Evolutionary conservation across 495 filamentous ascomycete species (phyloP), one percentile per base, ranked within the genome.

Genomic region (Aeminium ludgeri): DNA sequence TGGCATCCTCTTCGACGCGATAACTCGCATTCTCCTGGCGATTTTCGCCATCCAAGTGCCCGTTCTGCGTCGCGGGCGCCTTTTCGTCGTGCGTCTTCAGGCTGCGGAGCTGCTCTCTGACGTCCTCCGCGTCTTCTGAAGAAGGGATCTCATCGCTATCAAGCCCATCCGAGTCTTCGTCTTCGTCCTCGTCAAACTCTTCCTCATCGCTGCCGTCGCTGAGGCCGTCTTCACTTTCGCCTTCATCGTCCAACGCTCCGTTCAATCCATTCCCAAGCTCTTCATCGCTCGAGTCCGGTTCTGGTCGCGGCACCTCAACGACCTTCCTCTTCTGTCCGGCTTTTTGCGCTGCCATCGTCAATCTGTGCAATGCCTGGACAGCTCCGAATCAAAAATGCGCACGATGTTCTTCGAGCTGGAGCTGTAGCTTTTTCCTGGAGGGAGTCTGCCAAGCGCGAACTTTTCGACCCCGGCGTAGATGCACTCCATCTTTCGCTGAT

Each of bases 1-100:
- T 77, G 43, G 79, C 78, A 55, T 83, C 79, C 49, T 69, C 64
- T 17, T 66, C 65, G 31, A 80, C 56, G 35, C 60, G 70, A 49
- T 73, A 77, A 43, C 77, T 75, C n/a, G 65, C 65, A 29, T 55
- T 50, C 28, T 43, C 33, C n/a, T 42, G 20, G 0, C 44, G 48
- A n/a, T 51, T 46, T 6, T 46, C 49, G 13, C 35, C 53, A 32
- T 48, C 30, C 36, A 3, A 18, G 10, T 39, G 11, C 36, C 40
- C 55, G 54, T 32, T 46, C 43, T 56, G 20, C 48, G 51, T 49
- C 44, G 34, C 50, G 37, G 34, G 18, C 17, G 37, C 36, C 25
- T 57, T 47, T 13, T 53, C 49, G 10, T n/a, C n/a, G n/a, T n/a
- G n/a, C n/a, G 50, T 54, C 17, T 46, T 51, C 27, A 46, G 34